Conservation (phyloP, 768 basidiomycete species). For the Crassisporium funariophilum region DNA sequence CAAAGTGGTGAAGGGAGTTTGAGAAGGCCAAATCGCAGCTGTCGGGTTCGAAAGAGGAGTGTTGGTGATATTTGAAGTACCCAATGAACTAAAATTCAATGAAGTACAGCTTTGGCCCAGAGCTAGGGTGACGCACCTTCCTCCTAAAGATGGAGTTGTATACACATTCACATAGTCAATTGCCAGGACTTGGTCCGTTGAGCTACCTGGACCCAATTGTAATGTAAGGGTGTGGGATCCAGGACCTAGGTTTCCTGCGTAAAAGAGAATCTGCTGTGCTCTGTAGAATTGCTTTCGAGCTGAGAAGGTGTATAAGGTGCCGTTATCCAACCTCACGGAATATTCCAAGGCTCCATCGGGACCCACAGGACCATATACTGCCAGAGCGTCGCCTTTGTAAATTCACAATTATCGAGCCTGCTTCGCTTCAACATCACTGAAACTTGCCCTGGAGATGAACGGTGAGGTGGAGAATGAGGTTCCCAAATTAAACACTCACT, state of each 20-base stretch:
- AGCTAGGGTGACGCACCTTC: too few species aligned
- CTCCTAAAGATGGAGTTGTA: conserved; percentile 18
- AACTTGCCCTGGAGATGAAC: not conserved
- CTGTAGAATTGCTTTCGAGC: conserved; percentile 8
- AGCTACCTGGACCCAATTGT: not conserved
- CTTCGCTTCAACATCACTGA: not conserved
- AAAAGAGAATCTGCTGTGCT: conserved; percentile 15
- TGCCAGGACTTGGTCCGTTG: conserved; percentile 12
- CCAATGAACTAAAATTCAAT: too few species aligned
- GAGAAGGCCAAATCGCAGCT: too few species aligned
- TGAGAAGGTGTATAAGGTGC: conserved; percentile 1
- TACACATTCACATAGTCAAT: conserved; percentile 21
- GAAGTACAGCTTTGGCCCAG: too few species aligned
- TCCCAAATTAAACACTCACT: conserved; percentile 7
- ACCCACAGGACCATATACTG: conserved; percentile 17
- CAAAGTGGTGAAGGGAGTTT: too few species aligned
- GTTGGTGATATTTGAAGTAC: too few species aligned
- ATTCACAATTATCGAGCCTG: not conserved
- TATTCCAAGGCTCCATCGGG: conserved; percentile 3
- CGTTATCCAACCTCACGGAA: conserved; percentile 12
- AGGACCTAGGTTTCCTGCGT: conserved; percentile 13
- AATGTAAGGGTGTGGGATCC: conserved; percentile 11
- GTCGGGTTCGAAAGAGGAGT: too few species aligned
- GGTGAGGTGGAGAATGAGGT: not conserved
- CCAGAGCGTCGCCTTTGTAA: conserved; percentile 15